Evolutionary conservation across 805 yeast genomes (phyloP), one percentile per base, ranked within the genome.

Genomic region (Ogataea methylovora): DNA sequence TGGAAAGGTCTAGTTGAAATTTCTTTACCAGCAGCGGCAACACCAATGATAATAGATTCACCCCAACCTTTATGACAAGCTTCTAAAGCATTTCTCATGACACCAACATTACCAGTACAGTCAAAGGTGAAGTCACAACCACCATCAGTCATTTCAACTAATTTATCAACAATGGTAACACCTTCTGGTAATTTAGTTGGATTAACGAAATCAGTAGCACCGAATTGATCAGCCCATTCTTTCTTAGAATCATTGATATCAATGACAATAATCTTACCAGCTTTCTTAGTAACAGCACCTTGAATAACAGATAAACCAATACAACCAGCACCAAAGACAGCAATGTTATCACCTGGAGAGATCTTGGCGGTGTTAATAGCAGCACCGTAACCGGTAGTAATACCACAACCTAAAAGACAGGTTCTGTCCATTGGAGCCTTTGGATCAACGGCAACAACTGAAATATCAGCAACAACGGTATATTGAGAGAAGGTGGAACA

Each of bases 51-150:
- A 49, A 90, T 73, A 16, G 96, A 86, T 56, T 80, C 77, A 63
- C 99, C 99, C 97, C 98, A 92, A 45, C 99, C 99, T 65, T 88
- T 90, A 69, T 92, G 97, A 61, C 96, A 87, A 16, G 95, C 84
- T 70, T 92, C 97, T 46, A 92, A 72, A 20, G 98, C 98, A 54
- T 78, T 70, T 67, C 97, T 80, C 99, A 92, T 92, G 32, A 92
- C 97, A 30, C 74, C 62, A 42, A 80, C 88, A 56, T 90, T 92
- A 67, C 99, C 99, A 34, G 98, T 92, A 69, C 97, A 88, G 69
- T 92, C 98, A 55, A 92, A 92, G 21, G 98, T 88, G 67, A 60
- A 86, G 52, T 92, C 99, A 44, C 86, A 73, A 35, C 99, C 99
- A 50, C 99, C 99, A 52, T 92, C 97, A 37, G 97, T 87, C 75